Percentiles rank a stretch among this genome's conserved stretches.
phyloP scores from a whole-genome alignment of 2,329 filamentous ascomycete genomes.

The Cyphellophora europaea region DNA sequence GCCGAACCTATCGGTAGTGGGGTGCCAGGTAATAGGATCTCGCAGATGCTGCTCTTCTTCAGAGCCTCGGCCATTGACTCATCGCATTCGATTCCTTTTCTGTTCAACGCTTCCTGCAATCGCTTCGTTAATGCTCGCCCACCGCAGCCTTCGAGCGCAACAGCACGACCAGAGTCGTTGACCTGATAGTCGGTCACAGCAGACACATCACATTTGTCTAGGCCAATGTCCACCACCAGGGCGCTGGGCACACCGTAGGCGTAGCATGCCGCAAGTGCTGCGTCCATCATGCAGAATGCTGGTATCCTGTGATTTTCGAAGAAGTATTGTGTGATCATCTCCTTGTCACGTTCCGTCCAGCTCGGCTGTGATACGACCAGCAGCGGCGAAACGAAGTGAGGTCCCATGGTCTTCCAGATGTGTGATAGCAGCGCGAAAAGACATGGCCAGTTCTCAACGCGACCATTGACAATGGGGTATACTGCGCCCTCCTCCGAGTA shows the following conservation, averaged over 20 bases:
- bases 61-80: conserved; percentile 57
- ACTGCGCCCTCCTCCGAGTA: conserved; percentile 82
- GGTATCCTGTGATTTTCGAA: conserved; percentile 97
- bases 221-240: conserved; percentile 84
- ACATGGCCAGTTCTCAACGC: conserved; percentile 81
- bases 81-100: conserved; percentile 42
- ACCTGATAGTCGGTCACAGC: conserved; percentile 77
- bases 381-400: conserved; percentile 88
- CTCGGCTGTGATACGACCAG: conserved; percentile 80
- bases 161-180: conserved; percentile 56
- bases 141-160: conserved; percentile 59
- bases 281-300: conserved; percentile 81
- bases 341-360: conserved; percentile 82
- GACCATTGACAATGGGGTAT: conserved; percentile 73
- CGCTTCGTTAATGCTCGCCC: conserved; percentile 78
- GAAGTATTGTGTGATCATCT: conserved; percentile 82
- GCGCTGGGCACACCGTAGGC: conserved; percentile 75
- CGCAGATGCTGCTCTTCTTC: conserved; percentile 54
- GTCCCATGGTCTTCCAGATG: conserved; percentile 79
- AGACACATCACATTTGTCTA: conserved; percentile 84
- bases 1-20: conserved; percentile 39
- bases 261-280: conserved; percentile 69
- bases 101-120: conserved; percentile 55
- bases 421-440: conserved; percentile 91
- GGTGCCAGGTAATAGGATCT: conserved; percentile 47